phyloP scores from a whole-genome alignment of 2,329 filamentous ascomycete species.

The Penicillium griseofulvum region DNA sequence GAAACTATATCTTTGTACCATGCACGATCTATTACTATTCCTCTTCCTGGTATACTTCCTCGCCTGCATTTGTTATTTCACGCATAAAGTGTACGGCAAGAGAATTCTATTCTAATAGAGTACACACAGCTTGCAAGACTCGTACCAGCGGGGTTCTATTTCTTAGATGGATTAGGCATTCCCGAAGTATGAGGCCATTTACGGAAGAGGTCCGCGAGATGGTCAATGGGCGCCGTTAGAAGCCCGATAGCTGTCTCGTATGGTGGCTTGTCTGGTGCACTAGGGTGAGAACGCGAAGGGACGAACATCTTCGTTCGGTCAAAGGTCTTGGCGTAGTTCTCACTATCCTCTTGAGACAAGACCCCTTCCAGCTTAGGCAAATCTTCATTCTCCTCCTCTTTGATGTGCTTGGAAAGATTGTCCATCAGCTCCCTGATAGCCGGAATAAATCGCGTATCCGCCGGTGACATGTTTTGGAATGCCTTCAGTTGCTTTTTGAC shows the following conservation, averaged over 20 bases:
- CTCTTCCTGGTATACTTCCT: no score
- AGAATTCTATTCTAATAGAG: no score
- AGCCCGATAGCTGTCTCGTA: slow-evolving; percentile 56
- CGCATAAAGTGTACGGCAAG: no score
- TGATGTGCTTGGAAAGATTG: not conserved
- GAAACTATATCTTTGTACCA: not conserved
- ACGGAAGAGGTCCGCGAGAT: slow-evolving; percentile 53
- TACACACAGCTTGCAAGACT: no score
- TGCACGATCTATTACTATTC: not conserved
- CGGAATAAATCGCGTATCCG: not conserved
- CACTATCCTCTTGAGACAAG: not conserved
- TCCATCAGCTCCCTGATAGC: not conserved
- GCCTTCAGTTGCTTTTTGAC: not conserved
- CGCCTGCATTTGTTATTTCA: no score
- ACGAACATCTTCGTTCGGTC: slow-evolving; percentile 53
- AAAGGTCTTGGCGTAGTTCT: slow-evolving; percentile 32
- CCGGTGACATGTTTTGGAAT: not conserved
- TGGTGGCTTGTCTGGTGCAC: slow-evolving; percentile 50
- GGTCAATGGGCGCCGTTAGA: slow-evolving; percentile 56
- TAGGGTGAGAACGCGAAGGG: slow-evolving; percentile 51
- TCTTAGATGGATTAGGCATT: slow-evolving; percentile 13
- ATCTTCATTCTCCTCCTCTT: not conserved
- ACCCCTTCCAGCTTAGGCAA: not conserved
- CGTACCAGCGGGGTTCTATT: not conserved
- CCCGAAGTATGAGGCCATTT: slow-evolving; percentile 42